Percentiles rank a stretch among this genome's conserved stretches.
Conservation (phyloP, 2,329 filamentous ascomycete genomes). For the Aspergillus cejpii region DNA sequence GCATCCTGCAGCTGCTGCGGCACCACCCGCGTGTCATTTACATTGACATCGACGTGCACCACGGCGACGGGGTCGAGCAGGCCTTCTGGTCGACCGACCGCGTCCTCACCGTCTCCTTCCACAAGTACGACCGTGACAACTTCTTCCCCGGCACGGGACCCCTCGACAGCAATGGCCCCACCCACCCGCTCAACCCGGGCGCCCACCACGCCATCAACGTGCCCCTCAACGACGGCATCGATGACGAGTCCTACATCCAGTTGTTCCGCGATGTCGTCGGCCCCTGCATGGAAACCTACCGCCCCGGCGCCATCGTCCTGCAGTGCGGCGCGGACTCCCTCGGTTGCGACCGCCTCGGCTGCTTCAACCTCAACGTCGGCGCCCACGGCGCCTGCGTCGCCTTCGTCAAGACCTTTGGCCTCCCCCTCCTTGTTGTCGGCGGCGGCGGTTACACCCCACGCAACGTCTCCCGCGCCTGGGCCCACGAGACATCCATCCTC, state of each 20-base stretch:
- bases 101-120: slow-evolving; percentile 89
- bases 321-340: slow-evolving; percentile 95
- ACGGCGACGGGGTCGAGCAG: slow-evolving; percentile 85
- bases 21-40: slow-evolving; percentile 81
- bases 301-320: slow-evolving; percentile 83
- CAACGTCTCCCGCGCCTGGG: slow-evolving; percentile 95
- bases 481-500: slow-evolving; percentile 88
- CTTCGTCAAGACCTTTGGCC: slow-evolving; percentile 71
- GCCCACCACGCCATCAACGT: slow-evolving; percentile 88
- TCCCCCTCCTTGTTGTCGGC: slow-evolving; percentile 84
- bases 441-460: slow-evolving; percentile 94
- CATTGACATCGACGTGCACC: slow-evolving; percentile 90
- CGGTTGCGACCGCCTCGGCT: slow-evolving; percentile 83
- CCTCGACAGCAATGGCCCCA: slow-evolving; percentile 75
- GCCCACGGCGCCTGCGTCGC: slow-evolving; percentile 88
- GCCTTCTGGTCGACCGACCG: slow-evolving; percentile 84
- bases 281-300: slow-evolving; percentile 71
- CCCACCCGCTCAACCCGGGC: slow-evolving; percentile 75
- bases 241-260: slow-evolving; percentile 77
- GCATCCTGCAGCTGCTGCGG: slow-evolving; percentile 78
- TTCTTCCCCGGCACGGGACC: slow-evolving; percentile 93
- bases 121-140: slow-evolving; percentile 79
- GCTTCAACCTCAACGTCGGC: slow-evolving; percentile 94
- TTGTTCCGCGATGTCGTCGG: slow-evolving; percentile 79
- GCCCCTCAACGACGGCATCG: slow-evolving; percentile 82